Conservation (phyloP, 2,329 filamentous ascomycete species). For the Exserohilum rostratum region DNA sequence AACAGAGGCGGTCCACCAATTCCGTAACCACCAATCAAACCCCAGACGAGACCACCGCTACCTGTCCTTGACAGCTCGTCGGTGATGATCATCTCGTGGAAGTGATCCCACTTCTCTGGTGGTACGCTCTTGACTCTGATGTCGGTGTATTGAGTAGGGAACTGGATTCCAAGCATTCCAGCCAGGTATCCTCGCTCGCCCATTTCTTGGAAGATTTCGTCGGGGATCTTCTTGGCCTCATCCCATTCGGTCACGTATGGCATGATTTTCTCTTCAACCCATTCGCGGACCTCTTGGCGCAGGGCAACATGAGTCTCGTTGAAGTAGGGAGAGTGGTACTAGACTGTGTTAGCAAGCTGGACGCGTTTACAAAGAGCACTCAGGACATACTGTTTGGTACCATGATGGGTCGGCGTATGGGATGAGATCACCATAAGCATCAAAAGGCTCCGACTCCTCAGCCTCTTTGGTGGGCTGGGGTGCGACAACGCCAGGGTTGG, state of each 20-base stretch:
- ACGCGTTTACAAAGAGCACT: too few relatives aligned
- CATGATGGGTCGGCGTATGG: constrained; percentile 92
- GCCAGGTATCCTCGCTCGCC: constrained; percentile 66
- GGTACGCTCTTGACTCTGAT: constrained; percentile 77
- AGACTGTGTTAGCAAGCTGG: constrained; percentile 13
- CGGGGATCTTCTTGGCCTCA: constrained; percentile 87
- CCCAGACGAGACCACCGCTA: constrained; percentile 95
- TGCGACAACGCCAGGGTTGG: constrained; percentile 62
- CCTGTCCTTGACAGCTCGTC: constrained; percentile 90
- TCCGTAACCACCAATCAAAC: constrained; percentile 90
- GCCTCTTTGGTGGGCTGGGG: constrained; percentile 47
- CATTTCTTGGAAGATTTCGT: constrained; percentile 93
- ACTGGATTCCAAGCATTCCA: constrained; percentile 74
- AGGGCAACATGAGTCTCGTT: constrained; percentile 93
- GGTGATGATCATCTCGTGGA: constrained; percentile 95
- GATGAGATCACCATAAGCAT: constrained; percentile 83
- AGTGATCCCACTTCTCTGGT: constrained; percentile 93
- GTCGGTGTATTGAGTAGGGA: constrained; percentile 73
- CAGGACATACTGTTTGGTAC: constrained; percentile 82
- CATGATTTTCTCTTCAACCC: constrained; percentile 88
- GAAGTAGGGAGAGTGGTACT: constrained; percentile 97
- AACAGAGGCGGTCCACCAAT: constrained; percentile 91
- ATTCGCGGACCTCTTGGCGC: constrained; percentile 87
- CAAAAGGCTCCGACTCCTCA: constrained; percentile 73
- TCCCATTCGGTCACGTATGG: constrained; percentile 96